Evolutionary conservation across 2,329 filamentous ascomycete genomes (phyloP).

Genomic region (Drechslerella stenobrocha): DNA sequence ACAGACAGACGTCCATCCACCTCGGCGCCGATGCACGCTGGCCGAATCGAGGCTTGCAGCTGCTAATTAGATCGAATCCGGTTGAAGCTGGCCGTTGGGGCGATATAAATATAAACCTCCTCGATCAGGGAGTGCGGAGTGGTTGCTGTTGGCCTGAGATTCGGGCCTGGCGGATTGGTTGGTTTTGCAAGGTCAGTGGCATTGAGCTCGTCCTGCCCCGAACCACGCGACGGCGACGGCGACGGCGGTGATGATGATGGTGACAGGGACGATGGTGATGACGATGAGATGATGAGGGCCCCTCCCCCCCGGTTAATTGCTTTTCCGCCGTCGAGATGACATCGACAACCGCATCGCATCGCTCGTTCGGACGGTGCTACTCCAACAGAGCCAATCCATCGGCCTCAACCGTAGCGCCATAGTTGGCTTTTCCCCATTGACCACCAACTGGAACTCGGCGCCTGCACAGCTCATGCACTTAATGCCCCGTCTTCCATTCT

Average conservation of each 20-base stretch:
- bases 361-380: background rate
- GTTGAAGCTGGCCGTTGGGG: no score
- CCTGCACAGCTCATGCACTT: constrained; percentile 5
- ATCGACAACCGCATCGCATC: background rate
- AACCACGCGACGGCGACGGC: background rate
- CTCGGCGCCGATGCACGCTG: no score
- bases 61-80: no score
- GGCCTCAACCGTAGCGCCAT: background rate
- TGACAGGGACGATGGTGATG: background rate
- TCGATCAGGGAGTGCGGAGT: no score
- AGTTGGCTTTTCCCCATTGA: constrained; percentile 6
- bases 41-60: no score
- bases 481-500: constrained; percentile 8
- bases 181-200: constrained; percentile 7
- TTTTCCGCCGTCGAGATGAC: constrained; percentile 37
- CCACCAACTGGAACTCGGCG: background rate
- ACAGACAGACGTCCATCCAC: no score
- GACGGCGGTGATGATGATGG: background rate
- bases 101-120: no score
- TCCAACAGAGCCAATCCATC: background rate
- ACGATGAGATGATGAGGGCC: background rate
- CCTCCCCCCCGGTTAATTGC: constrained; percentile 4
- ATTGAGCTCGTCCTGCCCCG: background rate
- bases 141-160: no score
- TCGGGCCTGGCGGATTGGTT: no score